Conservation (phyloP, 2,329 filamentous ascomycete genomes). For the Fusarium concolor region DNA sequence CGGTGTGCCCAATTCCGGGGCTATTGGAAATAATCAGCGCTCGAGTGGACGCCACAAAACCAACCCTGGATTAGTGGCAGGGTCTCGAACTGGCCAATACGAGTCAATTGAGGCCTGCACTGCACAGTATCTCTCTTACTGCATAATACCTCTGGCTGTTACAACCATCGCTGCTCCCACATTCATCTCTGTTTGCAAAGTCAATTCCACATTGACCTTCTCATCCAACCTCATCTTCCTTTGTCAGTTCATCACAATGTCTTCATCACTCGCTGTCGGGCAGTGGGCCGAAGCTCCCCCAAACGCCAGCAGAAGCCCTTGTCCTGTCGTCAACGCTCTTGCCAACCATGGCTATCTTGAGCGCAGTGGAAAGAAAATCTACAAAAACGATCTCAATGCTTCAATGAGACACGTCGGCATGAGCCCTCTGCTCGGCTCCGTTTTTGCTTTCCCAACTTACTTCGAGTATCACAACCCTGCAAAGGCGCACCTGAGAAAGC, state of each 20-base stretch:
- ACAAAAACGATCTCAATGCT: conserved; percentile 12
- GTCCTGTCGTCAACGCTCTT: conserved; percentile 18
- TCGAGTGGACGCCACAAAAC: conserved; percentile 1
- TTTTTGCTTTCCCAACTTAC: conserved; percentile 23
- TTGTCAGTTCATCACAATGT: not conserved
- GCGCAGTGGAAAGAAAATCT: conserved; percentile 4
- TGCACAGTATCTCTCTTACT: not conserved
- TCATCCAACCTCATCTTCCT: not conserved
- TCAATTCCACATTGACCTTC: not conserved
- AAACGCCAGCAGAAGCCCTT: conserved; percentile 22
- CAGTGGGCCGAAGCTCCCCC: conserved; percentile 1
- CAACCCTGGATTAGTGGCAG: not conserved
- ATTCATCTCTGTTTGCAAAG: not conserved
- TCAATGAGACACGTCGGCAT: conserved; percentile 22
- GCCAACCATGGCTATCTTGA: conserved; percentile 28
- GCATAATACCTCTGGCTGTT: not conserved
- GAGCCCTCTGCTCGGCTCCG: conserved; percentile 17
- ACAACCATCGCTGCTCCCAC: not conserved
- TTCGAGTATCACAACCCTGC: conserved; percentile 20
- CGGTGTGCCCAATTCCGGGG: not conserved
- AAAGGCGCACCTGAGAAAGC: conserved; percentile 4
- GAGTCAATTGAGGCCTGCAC: not conserved
- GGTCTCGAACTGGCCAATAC: not conserved
- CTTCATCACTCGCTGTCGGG: not conserved
- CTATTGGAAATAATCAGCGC: conserved; percentile 5